Evolutionary conservation across 1,284 basidiomycete genomes (phyloP), one percentile per base, ranked within the genome.

Genomic region (Ustanciosporium gigantosporum): DNA sequence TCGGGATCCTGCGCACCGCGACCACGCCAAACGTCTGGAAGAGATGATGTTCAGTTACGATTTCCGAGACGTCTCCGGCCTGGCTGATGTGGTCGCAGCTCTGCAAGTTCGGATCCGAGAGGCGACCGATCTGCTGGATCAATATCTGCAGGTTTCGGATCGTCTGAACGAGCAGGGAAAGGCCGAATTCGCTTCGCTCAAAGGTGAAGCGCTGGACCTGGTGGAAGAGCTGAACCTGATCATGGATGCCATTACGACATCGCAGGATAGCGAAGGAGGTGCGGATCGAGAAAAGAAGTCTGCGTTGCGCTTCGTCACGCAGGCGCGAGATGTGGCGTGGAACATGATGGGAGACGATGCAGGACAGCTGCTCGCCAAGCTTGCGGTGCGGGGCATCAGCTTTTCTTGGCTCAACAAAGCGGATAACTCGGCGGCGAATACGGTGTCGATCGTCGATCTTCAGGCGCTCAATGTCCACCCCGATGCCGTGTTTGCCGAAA

Each of bases 251-350:
- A 91, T 97, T 73, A 86, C 87, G 62, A 82, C 86, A 52, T 87
- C 88, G 34, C 89, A 91, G 27, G 64, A 66, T 42, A 58, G 55
- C 39, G 46, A 67, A 21, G 53, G 66, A 68, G 71, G 68, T 25
- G 58, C 68, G 9, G 75, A 85, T 11, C 88, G 88, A 52, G 85
- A 87, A 55, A 88, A 90, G 38, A 80, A 82, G 69, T 89, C 88
- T 0, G 89, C 91, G 2, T 81, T 93, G 29, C 83, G 90, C 31
- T 79, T 96, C 20, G 87, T 90, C 65, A 86, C 90, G 0, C 86
- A 86, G 5, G 91, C 91, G 0, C 85, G 87, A 8, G 89, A 93
- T 74, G 87, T 98, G 41, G 91, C 90, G 0, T 98, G 93, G 92
- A 85, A 85, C 65, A 95, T 98, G 91, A 81, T 95, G 25, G 89